Percentiles rank a stretch among this genome's conserved stretches.
Conservation (phyloP, 768 basidiomycete species). For the Suillus subalutaceus region DNA sequence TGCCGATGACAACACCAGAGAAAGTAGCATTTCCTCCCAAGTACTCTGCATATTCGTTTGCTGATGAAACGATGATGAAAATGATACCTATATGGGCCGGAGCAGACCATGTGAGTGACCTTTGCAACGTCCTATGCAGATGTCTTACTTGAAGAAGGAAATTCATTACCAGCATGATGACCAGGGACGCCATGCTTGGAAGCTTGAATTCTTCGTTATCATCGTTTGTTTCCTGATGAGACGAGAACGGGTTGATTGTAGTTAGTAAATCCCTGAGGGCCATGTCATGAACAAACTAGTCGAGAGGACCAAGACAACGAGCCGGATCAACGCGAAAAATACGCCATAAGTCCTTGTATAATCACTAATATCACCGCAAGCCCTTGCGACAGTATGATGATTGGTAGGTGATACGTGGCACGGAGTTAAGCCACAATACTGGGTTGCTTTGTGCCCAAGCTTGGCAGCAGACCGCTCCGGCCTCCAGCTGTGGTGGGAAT, state of each 20-base stretch:
- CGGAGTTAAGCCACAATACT: neutral
- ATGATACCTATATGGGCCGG: conserved; percentile 49
- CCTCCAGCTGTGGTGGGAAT: neutral
- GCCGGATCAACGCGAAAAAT: neutral
- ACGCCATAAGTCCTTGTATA: neutral
- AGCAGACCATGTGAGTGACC: neutral
- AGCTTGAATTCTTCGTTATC: conserved; percentile 45
- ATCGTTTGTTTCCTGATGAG: neutral
- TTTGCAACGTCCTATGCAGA: neutral
- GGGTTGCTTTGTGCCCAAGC: neutral
- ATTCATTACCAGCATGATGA: conserved; percentile 48
- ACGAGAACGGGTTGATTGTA: neutral
- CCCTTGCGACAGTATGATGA: neutral
- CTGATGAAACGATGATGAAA: conserved; percentile 74
- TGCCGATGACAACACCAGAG: conserved; percentile 67
- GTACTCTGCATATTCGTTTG: conserved; percentile 61
- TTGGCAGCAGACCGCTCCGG: neutral
- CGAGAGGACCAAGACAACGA: neutral
- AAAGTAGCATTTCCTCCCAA: conserved; percentile 73
- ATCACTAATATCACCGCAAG: neutral
- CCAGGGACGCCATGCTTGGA: conserved; percentile 48
- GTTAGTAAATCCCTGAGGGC: neutral
- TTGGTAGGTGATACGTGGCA: neutral
- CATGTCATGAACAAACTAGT: neutral
- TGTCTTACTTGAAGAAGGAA: conserved; percentile 46